Evolutionary conservation across 2,329 filamentous ascomycete species (phyloP), one percentile per base, ranked within the genome.

Genomic region (Thelonectria discophora): DNA sequence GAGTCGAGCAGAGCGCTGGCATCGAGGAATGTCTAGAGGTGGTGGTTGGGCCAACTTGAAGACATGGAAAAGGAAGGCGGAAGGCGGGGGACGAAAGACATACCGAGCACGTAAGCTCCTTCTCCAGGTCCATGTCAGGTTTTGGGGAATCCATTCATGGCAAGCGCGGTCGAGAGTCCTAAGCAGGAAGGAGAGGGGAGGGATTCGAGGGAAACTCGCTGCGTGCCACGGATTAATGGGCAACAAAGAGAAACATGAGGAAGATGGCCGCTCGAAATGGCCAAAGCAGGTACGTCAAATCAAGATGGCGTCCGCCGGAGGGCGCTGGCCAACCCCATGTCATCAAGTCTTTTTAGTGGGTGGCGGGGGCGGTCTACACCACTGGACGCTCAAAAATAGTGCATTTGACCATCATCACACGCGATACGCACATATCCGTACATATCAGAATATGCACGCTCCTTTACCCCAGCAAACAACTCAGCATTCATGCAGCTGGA

Each of bases 21-120:
- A 34, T 43, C 30, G 17, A 58, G 55, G 46, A 64, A 34, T 43
- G 58, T 27, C 55, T 47, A 20, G 50, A 18, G 40, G 53, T 34
- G 47, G 18, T 51, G 27, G 34, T 15, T 30, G 39, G 51, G 49
- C 37, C 34, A 57, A 34, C 21, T 24, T 24, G n/a, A 47, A 24
- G 30, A 40, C 9, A 45, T 30, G 24, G 32, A 32, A 20, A 52
- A 39, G 60, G 40, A 20, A 52, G 42, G 60, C 52, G 51, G 61
- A 63, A 63, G 63, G 58, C 63, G 61, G 59, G 60, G 45, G 9
- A 32, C 39, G 21, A 24, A 47, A 64, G 50, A 65, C 65, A 59
- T 85, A 97, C 94, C 75, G 94, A 97, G 82, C 94, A 98, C 55
- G 90, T 94, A 80, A 98, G 82, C 85, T 99, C 95, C 78, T 90